Conservation (phyloP, 129 eudicot genomes). For the Arctium minus region DNA sequence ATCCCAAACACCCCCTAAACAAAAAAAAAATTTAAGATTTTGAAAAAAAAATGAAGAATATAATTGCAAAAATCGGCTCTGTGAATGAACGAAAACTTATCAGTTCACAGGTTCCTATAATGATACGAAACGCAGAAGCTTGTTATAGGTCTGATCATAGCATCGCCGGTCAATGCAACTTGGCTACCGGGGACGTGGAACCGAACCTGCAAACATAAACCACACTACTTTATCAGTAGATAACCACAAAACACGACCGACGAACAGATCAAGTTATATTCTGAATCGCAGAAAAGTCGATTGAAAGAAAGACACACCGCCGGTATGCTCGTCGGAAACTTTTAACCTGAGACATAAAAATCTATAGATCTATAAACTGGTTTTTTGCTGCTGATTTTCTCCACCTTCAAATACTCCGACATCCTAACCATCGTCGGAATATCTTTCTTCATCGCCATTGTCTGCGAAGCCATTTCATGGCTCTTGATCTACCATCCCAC, state of each 20-base stretch:
- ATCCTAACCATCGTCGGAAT: slow-evolving; percentile 52
- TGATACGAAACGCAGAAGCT: neutral
- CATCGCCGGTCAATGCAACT: slow-evolving; percentile 67
- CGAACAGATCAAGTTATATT: neutral
- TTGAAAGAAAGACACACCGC: slow-evolving; percentile 31
- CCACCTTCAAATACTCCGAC: slow-evolving; percentile 47
- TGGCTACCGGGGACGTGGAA: slow-evolving; percentile 86
- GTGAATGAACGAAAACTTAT: slow-evolving; percentile 46
- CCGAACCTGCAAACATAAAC: slow-evolving; percentile 34
- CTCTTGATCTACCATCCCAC: slow-evolving; percentile 64
- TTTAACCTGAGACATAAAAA: neutral
- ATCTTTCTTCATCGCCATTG: slow-evolving; percentile 51
- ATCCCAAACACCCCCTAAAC: too few species aligned
- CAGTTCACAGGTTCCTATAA: slow-evolving; percentile 81
- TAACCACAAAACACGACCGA: slow-evolving; percentile 27
- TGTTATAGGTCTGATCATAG: slow-evolving; percentile 9
- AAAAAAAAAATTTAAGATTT: neutral
- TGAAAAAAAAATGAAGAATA: slow-evolving; percentile 11
- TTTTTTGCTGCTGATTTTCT: neutral
- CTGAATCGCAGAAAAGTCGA: slow-evolving; percentile 8
- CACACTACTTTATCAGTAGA: neutral
- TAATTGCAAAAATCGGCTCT: slow-evolving; percentile 82
- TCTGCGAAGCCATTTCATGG: slow-evolving; percentile 75
- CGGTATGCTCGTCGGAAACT: neutral
- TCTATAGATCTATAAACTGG: too few species aligned